Evolutionary conservation across 176 grass and related monocot genomes (phyloP).

Genomic region (Carex littledalei): DNA sequence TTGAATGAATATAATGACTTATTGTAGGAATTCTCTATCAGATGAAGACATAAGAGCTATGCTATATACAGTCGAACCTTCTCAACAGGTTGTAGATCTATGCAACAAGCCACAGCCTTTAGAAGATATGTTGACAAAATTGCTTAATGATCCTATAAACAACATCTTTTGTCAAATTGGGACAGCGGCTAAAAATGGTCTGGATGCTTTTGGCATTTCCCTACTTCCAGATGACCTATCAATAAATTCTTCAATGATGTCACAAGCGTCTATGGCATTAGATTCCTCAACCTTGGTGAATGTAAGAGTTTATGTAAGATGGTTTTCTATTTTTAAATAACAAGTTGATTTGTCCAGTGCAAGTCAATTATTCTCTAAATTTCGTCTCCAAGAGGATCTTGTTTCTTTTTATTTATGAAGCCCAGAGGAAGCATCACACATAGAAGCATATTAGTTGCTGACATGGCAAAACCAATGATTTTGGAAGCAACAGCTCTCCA

Average conservation of each 20-base stretch:
- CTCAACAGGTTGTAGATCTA: slow-evolving; percentile 7
- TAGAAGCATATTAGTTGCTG: slow-evolving; percentile 1
- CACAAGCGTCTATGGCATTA: not conserved
- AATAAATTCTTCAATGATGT: slow-evolving; percentile 25
- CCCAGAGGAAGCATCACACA: not conserved
- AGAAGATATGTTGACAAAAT: too few species aligned
- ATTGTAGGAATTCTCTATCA: too few species aligned
- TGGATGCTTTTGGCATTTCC: not conserved
- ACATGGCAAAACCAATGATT: not conserved
- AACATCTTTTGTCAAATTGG: too few species aligned
- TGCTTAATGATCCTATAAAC: too few species aligned
- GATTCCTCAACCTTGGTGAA: not conserved
- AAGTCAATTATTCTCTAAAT: slow-evolving; percentile 9
- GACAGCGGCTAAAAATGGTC: too few species aligned
- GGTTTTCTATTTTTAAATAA: not conserved
- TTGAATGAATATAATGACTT: too few species aligned
- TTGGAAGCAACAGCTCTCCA: slow-evolving; percentile 39
- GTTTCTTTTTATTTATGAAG: slow-evolving; percentile 30
- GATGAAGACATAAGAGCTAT: slow-evolving; percentile 15
- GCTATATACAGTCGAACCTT: not conserved
- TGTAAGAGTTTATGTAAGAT: slow-evolving; percentile 6
- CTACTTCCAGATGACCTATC: not conserved
- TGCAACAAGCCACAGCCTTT: too few species aligned
- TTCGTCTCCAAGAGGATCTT: not conserved
- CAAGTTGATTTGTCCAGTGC: not conserved